Evolutionary conservation across 23 red algal species (phyloP), one percentile per base, ranked within the genome.

Genomic region (Agarophyton chilense): DNA sequence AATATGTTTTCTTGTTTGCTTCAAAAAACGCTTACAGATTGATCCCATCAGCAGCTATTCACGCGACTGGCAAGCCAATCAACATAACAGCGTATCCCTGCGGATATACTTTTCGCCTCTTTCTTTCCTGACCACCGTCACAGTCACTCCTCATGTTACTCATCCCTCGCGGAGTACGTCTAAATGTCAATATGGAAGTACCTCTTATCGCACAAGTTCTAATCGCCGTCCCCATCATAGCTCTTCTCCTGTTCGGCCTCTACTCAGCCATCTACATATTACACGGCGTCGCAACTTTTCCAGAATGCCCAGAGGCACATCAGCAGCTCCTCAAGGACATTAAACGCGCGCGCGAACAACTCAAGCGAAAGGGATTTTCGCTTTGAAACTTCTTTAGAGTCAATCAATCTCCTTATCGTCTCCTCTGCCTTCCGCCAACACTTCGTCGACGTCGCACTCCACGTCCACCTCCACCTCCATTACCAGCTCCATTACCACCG

Each of bases 241-340:
- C 40, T 38, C 24, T 87, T 14, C 22, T 75, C 11, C 40, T 87
- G 0, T 87, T 87, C 39, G 61, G 60, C 43, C 46, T 68, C 32
- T 87, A 87, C 45, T 87, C 82, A 7, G 44, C 39, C 67, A 64
- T 50, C 22, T 60, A 70, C 82, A 87, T 87, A 29, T 16, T 51
- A 3, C 67, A 72, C 52, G 82, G 82, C 43, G 62, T 87, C 43
- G 82, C 67, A 49, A 87, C 63, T 43, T 87, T 87, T 43, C 82
- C 82, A 38, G 82, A 87, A 68, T 72, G 82, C 46, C 64, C 65
- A 31, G 51, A 87, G 19, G 82, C 82, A 10, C 65, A 87, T 24
- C 43, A 54, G n/a, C 47, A 87, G 11, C 82, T 87, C 38, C 61
- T 87, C 67, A 55, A 68, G 19, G 82, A 87, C 57, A 87, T 87